phyloP scores from a whole-genome alignment of 2,329 filamentous ascomycete species.

The Diaporthe citri region DNA sequence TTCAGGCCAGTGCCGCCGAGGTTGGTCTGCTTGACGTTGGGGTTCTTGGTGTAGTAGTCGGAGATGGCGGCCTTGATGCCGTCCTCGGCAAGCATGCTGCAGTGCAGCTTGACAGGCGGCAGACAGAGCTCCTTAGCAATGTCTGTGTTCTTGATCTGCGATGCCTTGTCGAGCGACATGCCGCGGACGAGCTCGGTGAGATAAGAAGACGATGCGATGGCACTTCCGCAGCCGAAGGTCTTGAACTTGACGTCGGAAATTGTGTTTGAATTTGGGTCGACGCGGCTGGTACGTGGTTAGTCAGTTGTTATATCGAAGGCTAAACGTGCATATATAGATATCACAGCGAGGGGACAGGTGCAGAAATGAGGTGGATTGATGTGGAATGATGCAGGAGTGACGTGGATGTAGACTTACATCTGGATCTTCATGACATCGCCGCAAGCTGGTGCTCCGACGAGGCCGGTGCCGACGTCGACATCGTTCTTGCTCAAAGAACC shows the following conservation, averaged over 20 bases:
- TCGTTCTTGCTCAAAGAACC: constrained; percentile 79
- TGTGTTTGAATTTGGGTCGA: constrained; percentile 87
- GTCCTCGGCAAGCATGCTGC: constrained; percentile 92
- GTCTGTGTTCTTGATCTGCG: constrained; percentile 94
- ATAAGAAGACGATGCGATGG: constrained; percentile 95
- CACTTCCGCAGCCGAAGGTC: constrained; percentile 94
- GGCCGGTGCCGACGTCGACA: constrained; percentile 86
- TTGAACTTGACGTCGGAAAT: constrained; percentile 98
- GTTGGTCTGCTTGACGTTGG: constrained; percentile 78
- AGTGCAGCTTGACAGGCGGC: constrained; percentile 92
- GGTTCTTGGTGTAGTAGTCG: constrained; percentile 94
- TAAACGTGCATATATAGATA: constrained; percentile 68
- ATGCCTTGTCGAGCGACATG: constrained; percentile 96
- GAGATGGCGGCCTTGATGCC: constrained; percentile 93
- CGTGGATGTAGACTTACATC: constrained; percentile 82
- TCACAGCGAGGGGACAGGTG: constrained; percentile 57
- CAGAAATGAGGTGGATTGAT: constrained; percentile 43
- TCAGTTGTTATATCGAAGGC: not conserved
- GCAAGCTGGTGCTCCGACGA: constrained; percentile 91
- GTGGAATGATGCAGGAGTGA: constrained; percentile 61
- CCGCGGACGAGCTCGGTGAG: constrained; percentile 94
- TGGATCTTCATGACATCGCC: constrained; percentile 96
- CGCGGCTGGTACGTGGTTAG: constrained; percentile 60
- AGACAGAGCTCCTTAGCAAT: constrained; percentile 96
- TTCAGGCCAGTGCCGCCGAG: constrained; percentile 80